Conservation (phyloP, 2,329 filamentous ascomycete genomes). For the Sphaerostilbella broomeana region DNA sequence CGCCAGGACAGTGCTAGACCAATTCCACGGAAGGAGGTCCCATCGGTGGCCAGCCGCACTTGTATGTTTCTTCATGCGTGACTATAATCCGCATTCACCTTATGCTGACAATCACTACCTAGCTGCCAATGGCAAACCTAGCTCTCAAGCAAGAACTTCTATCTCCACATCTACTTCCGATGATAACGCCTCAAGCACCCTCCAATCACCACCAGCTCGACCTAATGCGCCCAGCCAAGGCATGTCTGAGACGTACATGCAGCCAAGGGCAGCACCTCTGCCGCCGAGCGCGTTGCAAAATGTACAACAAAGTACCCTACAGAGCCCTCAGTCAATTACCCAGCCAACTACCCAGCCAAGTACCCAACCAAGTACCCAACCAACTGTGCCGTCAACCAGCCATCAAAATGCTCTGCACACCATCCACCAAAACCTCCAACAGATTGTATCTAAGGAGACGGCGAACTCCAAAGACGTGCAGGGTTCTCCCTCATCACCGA, state of each 20-base stretch:
- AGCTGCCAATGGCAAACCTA: slow-evolving; percentile 25
- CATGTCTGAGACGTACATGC: slow-evolving; percentile 48
- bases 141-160: slow-evolving; percentile 18
- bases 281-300: too few species aligned
- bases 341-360: too few species aligned
- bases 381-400: background rate
- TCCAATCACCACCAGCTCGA: slow-evolving; percentile 19
- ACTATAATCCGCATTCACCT: background rate
- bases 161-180: slow-evolving; percentile 19
- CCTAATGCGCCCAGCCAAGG: slow-evolving; percentile 18
- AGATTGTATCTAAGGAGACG: slow-evolving; percentile 41
- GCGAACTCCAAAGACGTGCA: slow-evolving; percentile 35
- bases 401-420: too few species aligned
- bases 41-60: slow-evolving; percentile 33
- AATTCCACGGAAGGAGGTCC: slow-evolving; percentile 60
- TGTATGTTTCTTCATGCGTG: slow-evolving; percentile 30
- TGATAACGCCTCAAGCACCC: slow-evolving; percentile 16
- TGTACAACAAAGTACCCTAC: too few species aligned
- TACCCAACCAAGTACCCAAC: too few species aligned
- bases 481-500: slow-evolving; percentile 49
- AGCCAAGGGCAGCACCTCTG: slow-evolving; percentile 49
- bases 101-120: background rate
- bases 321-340: too few species aligned
- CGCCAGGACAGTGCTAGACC: slow-evolving; percentile 38
- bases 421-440: too few species aligned